Base-by-base conservation (phyloP, 495 filamentous ascomycete genomes). In the Polyplosphaeria fusca region DNA sequence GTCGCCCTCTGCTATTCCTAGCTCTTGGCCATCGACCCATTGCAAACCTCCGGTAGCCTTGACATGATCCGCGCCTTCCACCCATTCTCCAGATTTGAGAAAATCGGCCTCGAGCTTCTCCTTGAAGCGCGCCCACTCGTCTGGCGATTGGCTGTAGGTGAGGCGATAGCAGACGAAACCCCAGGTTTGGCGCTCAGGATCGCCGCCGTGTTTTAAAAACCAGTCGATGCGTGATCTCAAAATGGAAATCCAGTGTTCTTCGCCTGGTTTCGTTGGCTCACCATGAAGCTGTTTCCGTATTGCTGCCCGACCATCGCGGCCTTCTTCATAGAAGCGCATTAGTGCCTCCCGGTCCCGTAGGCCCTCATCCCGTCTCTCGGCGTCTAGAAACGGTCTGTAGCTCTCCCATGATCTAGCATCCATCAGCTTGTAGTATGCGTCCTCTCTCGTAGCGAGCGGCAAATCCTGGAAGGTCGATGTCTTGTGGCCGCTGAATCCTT, bases 81-180 rank as follows among this genome's bases (percentile, higher is more conserved):
- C 27, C 54, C 54, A 57, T 14, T 49, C 30, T 7, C 54, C 44
- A 4, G 54, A 40, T 30, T 25, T 48, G 13, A n/a, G 2, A 5
- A 50, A n/a, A 16, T 57, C 54, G 3, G 5, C 44, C 13, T 57
- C 35, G 13, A 50, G n/a, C 26, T 57, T 50, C 9, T 23, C 5
- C 18, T 49, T 57, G 23, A 57, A 41, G 4, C n/a, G 5, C 14
- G 16, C 54, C 54, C 54, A 57, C 25, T 57, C 44, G 16, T 41
- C 19, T 16, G 30, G 3, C n/a, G 32, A 23, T 13, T 47, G 54
- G 18, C 27, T 28, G 24, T 57, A 46, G 13, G 54, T 50, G 2
- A 57, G 37, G 13, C 35, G 25, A 19, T 57, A 57, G n/a, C 35
- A 47, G 26, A 57, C 54, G 27, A 57, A 57, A 2, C 54, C 54